Conservation (phyloP, 768 basidiomycete species). For the Tremella mesenterica region DNA sequence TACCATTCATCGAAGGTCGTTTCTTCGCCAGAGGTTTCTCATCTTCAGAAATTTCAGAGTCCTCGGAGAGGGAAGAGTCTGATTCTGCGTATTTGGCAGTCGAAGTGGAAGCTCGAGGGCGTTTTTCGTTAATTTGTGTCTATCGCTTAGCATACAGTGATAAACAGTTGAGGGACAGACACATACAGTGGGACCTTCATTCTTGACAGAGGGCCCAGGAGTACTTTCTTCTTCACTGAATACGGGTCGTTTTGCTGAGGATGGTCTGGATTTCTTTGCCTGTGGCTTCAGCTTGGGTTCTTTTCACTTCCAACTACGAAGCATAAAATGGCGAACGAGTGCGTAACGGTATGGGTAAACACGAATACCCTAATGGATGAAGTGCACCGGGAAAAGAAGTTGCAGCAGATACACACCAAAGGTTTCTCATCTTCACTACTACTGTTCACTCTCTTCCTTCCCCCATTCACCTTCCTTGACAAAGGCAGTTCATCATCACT, state of each 20-base stretch:
- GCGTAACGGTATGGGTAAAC: too few species aligned
- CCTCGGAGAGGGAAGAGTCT: slow-evolving; percentile 1
- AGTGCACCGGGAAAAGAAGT: too few species aligned
- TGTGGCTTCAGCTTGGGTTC: not conserved
- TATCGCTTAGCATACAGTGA: not conserved
- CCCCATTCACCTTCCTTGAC: slow-evolving; percentile 7
- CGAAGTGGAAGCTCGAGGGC: not conserved
- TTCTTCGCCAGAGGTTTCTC: slow-evolving; percentile 44
- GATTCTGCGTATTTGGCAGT: too few species aligned
- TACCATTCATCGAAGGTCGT: not conserved
- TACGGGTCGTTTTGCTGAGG: slow-evolving; percentile 16
- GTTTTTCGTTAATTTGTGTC: slow-evolving; percentile 2
- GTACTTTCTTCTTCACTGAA: slow-evolving; percentile 27
- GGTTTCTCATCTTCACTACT: slow-evolving; percentile 36
- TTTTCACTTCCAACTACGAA: not conserved
- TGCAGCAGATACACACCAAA: slow-evolving; percentile 13
- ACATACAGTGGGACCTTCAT: too few species aligned
- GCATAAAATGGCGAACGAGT: not conserved
- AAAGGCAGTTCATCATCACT: slow-evolving; percentile 19
- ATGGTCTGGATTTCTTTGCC: slow-evolving; percentile 30
- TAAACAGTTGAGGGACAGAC: slow-evolving; percentile 8
- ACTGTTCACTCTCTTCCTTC: slow-evolving; percentile 5
- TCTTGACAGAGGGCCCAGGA: slow-evolving; percentile 29
- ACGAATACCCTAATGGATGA: too few species aligned
- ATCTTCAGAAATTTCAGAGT: slow-evolving; percentile 33